Conservation (phyloP, 225 moss, liverwort and hornwort species). For the Sphagnum contortum region DNA sequence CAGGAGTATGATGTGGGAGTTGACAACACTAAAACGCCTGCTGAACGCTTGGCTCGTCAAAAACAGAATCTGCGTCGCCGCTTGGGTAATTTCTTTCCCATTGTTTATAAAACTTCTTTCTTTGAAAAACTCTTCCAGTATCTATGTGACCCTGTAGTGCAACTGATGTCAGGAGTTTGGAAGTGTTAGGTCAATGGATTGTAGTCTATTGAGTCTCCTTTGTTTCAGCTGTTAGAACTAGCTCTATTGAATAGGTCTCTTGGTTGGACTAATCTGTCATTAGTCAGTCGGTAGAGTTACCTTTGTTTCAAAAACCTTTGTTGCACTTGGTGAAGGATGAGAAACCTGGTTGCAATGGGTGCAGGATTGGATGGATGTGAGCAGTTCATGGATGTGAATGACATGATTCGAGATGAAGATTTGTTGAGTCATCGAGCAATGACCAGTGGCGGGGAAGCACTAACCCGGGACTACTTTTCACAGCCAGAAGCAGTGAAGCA, state of each 20-base stretch:
- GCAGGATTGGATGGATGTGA: conserved; percentile 86
- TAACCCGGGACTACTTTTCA: conserved; percentile 30
- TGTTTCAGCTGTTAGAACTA: too few relatives aligned
- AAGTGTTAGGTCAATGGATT: too few relatives aligned
- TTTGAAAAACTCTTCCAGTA: too few relatives aligned
- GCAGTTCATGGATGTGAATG: conserved; percentile 90
- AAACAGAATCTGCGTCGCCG: conserved; percentile 74
- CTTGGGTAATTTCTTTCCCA: conserved; percentile 37
- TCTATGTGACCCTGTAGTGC: too few relatives aligned
- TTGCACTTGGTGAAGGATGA: too few relatives aligned
- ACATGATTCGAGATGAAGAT: conserved; percentile 92
- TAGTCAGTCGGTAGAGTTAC: too few relatives aligned
- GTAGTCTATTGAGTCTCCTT: too few relatives aligned
- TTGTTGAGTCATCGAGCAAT: conserved; percentile 44
- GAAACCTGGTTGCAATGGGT: background rate
- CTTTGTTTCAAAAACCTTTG: too few relatives aligned
- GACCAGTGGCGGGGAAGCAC: conserved; percentile 46
- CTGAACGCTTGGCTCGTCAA: conserved; percentile 77
- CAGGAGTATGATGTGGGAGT: conserved; percentile 84
- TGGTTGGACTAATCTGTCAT: too few relatives aligned
- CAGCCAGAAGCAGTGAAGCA: conserved; percentile 48
- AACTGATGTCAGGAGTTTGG: too few relatives aligned
- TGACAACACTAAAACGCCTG: conserved; percentile 71
- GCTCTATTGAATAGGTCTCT: too few relatives aligned
- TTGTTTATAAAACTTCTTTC: background rate